Evolutionary conservation across 169 alveolate genomes (phyloP).

Genomic region (Neospora caninum): DNA sequence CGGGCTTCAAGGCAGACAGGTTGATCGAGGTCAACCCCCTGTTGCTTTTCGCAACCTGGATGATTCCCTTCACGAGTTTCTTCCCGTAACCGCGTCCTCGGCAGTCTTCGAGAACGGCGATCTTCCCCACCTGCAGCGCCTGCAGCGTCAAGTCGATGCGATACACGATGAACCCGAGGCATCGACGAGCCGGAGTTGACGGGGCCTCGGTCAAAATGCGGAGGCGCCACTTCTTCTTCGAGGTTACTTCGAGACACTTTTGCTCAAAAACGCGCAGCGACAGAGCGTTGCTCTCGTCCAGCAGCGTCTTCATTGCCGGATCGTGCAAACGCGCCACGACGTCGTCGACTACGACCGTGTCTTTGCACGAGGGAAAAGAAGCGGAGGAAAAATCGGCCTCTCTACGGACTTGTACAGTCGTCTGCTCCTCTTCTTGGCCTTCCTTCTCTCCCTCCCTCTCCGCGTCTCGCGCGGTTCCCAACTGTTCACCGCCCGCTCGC

Average conservation of each 20-base stretch:
- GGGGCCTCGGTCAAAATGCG: background rate
- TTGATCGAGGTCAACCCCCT: background rate
- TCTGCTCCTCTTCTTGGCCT: background rate
- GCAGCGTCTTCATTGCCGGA: background rate
- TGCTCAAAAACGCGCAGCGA: slow-evolving; percentile 30
- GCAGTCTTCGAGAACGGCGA: slow-evolving; percentile 24
- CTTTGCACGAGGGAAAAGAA: background rate
- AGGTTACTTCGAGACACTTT: background rate
- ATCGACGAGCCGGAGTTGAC: background rate
- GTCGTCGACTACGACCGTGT: background rate
- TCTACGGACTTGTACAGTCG: background rate
- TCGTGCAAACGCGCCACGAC: background rate
- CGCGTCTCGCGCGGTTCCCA: background rate
- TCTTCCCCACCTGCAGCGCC: slow-evolving; percentile 26
- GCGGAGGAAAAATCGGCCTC: background rate
- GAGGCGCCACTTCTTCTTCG: slow-evolving; percentile 30
- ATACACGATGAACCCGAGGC: slow-evolving; percentile 38
- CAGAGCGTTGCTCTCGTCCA: background rate
- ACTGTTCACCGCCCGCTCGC: background rate
- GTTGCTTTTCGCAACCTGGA: background rate
- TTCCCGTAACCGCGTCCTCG: slow-evolving; percentile 32
- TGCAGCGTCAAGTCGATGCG: background rate
- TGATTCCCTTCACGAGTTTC: slow-evolving; percentile 11
- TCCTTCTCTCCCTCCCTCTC: background rate
- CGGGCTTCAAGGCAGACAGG: background rate